phyloP scores from a whole-genome alignment of 2,329 filamentous ascomycete species.

The Colletotrichum cuscutae region DNA sequence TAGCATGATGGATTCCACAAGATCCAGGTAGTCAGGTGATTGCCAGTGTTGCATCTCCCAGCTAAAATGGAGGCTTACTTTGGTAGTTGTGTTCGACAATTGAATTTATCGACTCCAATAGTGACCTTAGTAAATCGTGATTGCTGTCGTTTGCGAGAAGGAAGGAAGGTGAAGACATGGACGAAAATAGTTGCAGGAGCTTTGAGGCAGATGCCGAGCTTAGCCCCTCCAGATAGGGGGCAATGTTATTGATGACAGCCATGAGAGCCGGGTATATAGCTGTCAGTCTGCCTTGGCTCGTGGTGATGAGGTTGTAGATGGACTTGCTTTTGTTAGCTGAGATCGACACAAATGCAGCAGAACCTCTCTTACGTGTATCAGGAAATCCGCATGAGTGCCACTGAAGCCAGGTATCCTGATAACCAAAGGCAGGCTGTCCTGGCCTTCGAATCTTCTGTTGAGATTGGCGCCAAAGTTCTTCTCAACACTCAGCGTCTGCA shows the following conservation, averaged over 20 bases:
- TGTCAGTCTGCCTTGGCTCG: conserved; percentile 88
- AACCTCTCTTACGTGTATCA: conserved; percentile 81
- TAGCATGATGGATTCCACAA: conserved; percentile 2
- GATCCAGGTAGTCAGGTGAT: neutral
- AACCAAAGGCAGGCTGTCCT: conserved; percentile 84
- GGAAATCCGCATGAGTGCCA: conserved; percentile 92
- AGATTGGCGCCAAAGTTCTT: conserved; percentile 89
- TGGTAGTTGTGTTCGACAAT: conserved; percentile 89
- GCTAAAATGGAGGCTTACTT: conserved; percentile 60
- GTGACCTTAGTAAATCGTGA: conserved; percentile 79
- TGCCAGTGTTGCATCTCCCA: neutral
- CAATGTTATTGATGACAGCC: conserved; percentile 93
- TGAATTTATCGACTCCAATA: conserved; percentile 89
- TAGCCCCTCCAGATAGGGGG: conserved; percentile 83
- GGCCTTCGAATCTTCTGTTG: conserved; percentile 88
- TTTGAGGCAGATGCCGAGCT: conserved; percentile 81
- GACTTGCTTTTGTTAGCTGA: conserved; percentile 64
- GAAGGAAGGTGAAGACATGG: conserved; percentile 94
- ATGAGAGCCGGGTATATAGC: conserved; percentile 92
- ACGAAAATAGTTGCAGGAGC: conserved; percentile 86
- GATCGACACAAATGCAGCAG: neutral
- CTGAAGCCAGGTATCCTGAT: conserved; percentile 87
- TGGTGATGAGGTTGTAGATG: conserved; percentile 90
- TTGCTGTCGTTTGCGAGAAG: conserved; percentile 93
- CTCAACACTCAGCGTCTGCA: conserved; percentile 95